phyloP scores from a whole-genome alignment of 139 green algal genomes.

The Klebsormidium nitens region DNA sequence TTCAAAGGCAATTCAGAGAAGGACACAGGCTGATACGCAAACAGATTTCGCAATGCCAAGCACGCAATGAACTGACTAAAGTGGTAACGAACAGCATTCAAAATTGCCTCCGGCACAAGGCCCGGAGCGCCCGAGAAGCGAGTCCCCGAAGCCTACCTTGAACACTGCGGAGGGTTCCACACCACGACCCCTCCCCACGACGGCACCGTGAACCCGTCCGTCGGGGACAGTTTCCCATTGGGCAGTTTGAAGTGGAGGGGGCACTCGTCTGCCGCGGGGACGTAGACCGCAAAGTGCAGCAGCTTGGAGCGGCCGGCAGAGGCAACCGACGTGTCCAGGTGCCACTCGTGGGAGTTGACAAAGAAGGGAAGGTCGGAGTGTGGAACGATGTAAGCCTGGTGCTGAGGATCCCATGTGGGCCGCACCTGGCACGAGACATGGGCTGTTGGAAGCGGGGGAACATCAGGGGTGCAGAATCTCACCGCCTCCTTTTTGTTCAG shows the following conservation, averaged over 20 bases:
- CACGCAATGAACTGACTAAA: too few species aligned
- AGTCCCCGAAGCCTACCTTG: too few species aligned
- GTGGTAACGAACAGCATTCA: too few species aligned
- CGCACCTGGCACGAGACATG: conserved; percentile 13
- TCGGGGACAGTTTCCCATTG: conserved; percentile 30
- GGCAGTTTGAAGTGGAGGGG: conserved; percentile 17
- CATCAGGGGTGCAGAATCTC: too few species aligned
- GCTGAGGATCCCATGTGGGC: neutral
- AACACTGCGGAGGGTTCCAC: conserved; percentile 17
- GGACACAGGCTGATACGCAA: too few species aligned
- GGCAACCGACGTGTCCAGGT: conserved; percentile 26
- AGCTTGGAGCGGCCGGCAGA: conserved; percentile 13
- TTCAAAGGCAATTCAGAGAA: too few species aligned
- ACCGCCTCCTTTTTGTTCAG: too few species aligned
- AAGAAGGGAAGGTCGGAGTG: conserved; percentile 18
- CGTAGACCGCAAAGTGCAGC: conserved; percentile 36
- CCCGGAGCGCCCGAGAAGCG: too few species aligned
- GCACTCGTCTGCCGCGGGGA: conserved; percentile 21
- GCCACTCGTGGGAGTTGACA: conserved; percentile 29
- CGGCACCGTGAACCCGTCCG: conserved; percentile 25
- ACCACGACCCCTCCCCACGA: conserved; percentile 24
- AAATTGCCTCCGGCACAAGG: too few species aligned
- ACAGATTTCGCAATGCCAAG: too few species aligned
- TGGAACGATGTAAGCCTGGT: neutral
- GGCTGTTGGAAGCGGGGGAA: too few species aligned